phyloP scores from a whole-genome alignment of 768 basidiomycete genomes.

The Fistulinella prunicolor region DNA sequence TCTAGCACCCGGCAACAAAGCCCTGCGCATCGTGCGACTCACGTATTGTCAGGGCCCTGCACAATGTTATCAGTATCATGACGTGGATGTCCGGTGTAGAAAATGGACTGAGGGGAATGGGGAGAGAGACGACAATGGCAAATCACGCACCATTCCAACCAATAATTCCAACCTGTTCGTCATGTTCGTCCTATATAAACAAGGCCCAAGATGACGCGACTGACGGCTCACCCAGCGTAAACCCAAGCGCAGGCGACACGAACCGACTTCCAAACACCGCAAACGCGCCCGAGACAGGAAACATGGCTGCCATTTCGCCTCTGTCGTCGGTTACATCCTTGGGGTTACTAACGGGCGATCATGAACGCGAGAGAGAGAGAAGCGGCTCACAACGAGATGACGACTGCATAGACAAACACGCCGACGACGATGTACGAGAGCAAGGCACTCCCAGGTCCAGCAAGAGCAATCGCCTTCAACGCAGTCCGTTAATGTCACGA shows the following conservation, averaged over 20 bases:
- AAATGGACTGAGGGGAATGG: too few species aligned
- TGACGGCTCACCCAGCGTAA: conserved; percentile 54
- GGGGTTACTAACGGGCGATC: too few species aligned
- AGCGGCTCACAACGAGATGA: conserved; percentile 50
- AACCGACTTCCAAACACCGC: conserved; percentile 56
- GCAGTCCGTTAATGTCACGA: too few species aligned
- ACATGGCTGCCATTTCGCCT: conserved; percentile 67
- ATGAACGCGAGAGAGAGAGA: neutral
- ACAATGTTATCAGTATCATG: too few species aligned
- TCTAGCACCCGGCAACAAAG: too few species aligned
- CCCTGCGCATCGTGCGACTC: too few species aligned
- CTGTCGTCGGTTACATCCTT: too few species aligned
- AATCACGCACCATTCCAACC: conserved; percentile 43
- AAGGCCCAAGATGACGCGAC: too few species aligned
- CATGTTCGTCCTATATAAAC: too few species aligned
- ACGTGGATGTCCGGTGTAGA: too few species aligned
- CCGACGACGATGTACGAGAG: conserved; percentile 60
- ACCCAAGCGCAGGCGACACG: conserved; percentile 58
- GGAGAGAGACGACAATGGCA: too few species aligned
- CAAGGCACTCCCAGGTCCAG: conserved; percentile 61
- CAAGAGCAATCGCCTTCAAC: conserved; percentile 52
- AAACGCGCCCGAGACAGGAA: conserved; percentile 60
- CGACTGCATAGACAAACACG: conserved; percentile 57
- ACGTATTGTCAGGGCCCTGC: too few species aligned
- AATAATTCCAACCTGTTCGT: conserved; percentile 61